Percentiles rank a stretch among this genome's conserved stretches.
phyloP scores from a whole-genome alignment of 2,329 filamentous ascomycete species.

The Fusarium foetens region DNA sequence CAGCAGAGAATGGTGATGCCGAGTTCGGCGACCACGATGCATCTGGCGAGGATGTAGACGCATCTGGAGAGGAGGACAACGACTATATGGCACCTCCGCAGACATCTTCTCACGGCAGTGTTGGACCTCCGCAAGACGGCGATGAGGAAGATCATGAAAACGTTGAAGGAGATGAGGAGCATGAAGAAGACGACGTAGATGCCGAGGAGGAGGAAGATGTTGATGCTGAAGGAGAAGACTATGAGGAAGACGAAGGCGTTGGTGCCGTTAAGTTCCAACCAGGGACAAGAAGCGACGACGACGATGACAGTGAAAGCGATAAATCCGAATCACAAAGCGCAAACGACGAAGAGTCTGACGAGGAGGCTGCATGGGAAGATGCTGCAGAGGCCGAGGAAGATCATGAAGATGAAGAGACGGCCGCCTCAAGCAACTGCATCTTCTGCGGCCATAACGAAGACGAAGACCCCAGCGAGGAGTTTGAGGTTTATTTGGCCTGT shows the following conservation, averaged over 20 bases:
- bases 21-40: constrained; percentile 54
- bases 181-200: constrained; percentile 34
- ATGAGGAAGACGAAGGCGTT: constrained; percentile 64
- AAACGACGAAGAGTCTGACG: constrained; percentile 63
- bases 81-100: constrained; percentile 45
- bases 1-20: constrained; percentile 47
- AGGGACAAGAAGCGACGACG: constrained; percentile 60
- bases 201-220: constrained; percentile 53
- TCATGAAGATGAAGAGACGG: constrained; percentile 61
- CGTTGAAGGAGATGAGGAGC: constrained; percentile 53
- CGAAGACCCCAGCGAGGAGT: constrained; percentile 82
- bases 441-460: constrained; percentile 88
- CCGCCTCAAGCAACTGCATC: constrained; percentile 62
- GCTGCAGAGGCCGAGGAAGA: constrained; percentile 68
- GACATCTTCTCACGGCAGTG: constrained; percentile 40
- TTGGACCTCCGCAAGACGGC: constrained; percentile 46
- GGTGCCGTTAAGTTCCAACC: constrained; percentile 67
- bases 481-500: constrained; percentile 82
- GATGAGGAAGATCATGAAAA: constrained; percentile 37
- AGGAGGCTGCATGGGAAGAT: constrained; percentile 60
- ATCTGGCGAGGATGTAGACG: constrained; percentile 56
- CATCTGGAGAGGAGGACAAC: constrained; percentile 56
- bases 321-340: constrained; percentile 59
- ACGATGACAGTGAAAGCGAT: constrained; percentile 60
- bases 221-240: constrained; percentile 44